Conservation (phyloP, 345 rosid genomes). For the Viola odorata region DNA sequence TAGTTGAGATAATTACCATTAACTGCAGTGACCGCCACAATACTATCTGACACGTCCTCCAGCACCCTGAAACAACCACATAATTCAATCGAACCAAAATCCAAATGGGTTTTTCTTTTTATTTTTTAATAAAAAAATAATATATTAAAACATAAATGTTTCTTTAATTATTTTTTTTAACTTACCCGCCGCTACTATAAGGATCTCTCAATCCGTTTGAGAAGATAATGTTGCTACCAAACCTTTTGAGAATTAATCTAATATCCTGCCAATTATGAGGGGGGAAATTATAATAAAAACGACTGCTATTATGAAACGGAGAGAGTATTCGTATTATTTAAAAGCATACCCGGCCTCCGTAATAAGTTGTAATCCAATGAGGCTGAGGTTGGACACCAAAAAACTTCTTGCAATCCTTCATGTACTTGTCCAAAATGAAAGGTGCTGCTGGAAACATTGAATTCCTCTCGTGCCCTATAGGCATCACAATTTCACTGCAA, state of each 20-base stretch:
- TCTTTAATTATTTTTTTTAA: not conserved
- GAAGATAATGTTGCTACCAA: constrained; percentile 58
- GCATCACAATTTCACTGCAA: constrained; percentile 67
- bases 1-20: constrained; percentile 21
- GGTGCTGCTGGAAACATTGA: constrained; percentile 56
- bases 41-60: constrained; percentile 33
- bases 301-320: too few species aligned
- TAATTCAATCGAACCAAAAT: too few species aligned
- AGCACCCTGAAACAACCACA: constrained; percentile 26
- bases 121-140: too few species aligned
- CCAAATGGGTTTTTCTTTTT: too few species aligned
- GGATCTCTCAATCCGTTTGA: constrained; percentile 57
- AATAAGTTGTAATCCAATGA: constrained; percentile 65
- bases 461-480: constrained; percentile 39
- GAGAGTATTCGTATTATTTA: not conserved
- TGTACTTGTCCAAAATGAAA: constrained; percentile 34
- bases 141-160: too few species aligned
- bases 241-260: constrained; percentile 34
- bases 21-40: constrained; percentile 28
- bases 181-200: constrained; percentile 51
- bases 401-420: constrained; percentile 28
- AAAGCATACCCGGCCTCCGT: constrained; percentile 44
- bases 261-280: constrained; percentile 33
- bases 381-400: constrained; percentile 62
- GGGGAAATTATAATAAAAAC: too few species aligned